Percentiles rank a stretch among this genome's conserved stretches.
Evolutionary conservation across 805 yeast genomes (phyloP).

Genomic region (Metschnikowia gelsemii): DNA sequence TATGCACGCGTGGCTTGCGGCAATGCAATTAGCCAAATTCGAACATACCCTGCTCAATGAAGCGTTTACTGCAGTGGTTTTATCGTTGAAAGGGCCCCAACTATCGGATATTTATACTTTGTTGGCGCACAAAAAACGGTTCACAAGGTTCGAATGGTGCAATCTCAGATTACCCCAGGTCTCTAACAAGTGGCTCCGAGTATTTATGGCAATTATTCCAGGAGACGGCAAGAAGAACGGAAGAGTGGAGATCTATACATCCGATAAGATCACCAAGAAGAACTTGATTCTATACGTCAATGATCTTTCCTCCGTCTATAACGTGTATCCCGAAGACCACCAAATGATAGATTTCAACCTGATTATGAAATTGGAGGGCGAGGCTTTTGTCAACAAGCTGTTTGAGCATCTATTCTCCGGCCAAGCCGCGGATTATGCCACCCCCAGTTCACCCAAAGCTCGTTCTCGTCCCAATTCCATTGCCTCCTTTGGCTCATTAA

Average conservation of each 20-base stretch:
- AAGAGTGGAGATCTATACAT: conserved; percentile 51
- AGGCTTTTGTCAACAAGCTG: conserved; percentile 46
- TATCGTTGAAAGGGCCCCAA: conserved; percentile 55
- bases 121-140: conserved; percentile 48
- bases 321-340: conserved; percentile 60
- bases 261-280: conserved; percentile 49
- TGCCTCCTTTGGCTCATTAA: conserved; percentile 22
- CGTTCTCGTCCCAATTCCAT: conserved; percentile 22
- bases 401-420: conserved; percentile 35
- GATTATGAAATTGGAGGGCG: conserved; percentile 55
- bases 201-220: conserved; percentile 51
- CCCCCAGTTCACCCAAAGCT: conserved; percentile 11
- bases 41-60: conserved; percentile 59
- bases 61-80: conserved; percentile 62
- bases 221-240: conserved; percentile 47
- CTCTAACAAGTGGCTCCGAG: conserved; percentile 58
- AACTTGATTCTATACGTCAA: conserved; percentile 51
- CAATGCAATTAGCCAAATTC: conserved; percentile 52
- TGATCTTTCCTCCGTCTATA: conserved; percentile 45
- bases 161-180: conserved; percentile 58
- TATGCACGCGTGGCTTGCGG: conserved; percentile 43
- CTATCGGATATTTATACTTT: conserved; percentile 60
- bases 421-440: conserved; percentile 1
- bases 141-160: conserved; percentile 58
- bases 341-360: conserved; percentile 58